A percentile compares a stretch with the other conserved stretches of the same genome.
phyloP scores from a whole-genome alignment of 345 rosid genomes.

The Erysimum cheiranthoides region DNA sequence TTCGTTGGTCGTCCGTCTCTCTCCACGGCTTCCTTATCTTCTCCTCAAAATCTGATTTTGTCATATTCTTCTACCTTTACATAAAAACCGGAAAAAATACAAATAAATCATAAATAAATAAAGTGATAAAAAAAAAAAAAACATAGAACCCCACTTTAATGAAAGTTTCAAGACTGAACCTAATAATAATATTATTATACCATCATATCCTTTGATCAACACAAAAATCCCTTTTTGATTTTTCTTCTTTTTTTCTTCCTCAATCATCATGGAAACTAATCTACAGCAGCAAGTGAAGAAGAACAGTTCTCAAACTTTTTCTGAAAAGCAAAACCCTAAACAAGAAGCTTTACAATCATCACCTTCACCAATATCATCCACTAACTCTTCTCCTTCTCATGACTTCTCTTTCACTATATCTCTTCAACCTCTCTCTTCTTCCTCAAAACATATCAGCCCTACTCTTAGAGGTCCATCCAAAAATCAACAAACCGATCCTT shows the following conservation, averaged over 20 bases:
- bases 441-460: constrained; percentile 46
- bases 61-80: constrained; percentile 41
- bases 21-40: constrained; percentile 53
- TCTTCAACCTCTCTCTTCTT: constrained; percentile 59
- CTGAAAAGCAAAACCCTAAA: constrained; percentile 50
- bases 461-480: constrained; percentile 31
- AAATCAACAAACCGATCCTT: constrained; percentile 54
- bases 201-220: constrained; percentile 44
- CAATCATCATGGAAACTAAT: constrained; percentile 59
- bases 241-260: not conserved
- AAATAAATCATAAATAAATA: constrained; percentile 22
- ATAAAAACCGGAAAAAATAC: constrained; percentile 40
- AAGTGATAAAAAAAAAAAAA: not conserved
- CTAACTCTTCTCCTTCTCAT: constrained; percentile 85
- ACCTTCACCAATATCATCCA: constrained; percentile 60
- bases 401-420: constrained; percentile 96
- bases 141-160: constrained; percentile 25
- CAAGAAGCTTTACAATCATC: constrained; percentile 43
- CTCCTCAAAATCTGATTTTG: constrained; percentile 33
- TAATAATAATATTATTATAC: constrained; percentile 38
- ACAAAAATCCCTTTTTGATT: constrained; percentile 30
- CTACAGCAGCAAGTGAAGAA: constrained; percentile 47
- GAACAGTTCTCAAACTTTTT: constrained; percentile 46
- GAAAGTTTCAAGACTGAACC: constrained; percentile 23
- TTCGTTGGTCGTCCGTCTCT: constrained; percentile 37